These are phyloP conservation scores for Phytophthora hybrid DNA, from an alignment of 352 stramenopile genomes.

Conservation along the genomic window DNA sequence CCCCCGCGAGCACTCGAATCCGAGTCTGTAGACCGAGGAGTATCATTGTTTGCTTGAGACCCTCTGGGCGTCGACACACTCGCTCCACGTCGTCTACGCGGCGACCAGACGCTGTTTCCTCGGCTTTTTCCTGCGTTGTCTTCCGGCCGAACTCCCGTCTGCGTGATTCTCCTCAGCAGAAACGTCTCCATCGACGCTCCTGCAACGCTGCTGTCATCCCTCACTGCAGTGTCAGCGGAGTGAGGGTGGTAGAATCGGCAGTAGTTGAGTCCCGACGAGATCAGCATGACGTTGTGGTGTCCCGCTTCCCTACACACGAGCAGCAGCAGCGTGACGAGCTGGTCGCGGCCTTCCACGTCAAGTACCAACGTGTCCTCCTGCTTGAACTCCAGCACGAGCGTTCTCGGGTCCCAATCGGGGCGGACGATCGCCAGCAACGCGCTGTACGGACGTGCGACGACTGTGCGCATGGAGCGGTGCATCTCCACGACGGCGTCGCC, in stretches of 20 bases:
- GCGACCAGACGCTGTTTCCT: constrained; percentile 37
- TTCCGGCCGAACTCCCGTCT: constrained; percentile 31
- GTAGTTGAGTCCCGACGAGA: constrained; percentile 50
- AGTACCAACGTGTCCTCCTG: constrained; percentile 66
- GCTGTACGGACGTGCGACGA: constrained; percentile 67
- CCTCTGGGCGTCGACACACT: constrained; percentile 28
- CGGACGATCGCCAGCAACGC: constrained; percentile 61
- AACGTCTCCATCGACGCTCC: constrained; percentile 59
- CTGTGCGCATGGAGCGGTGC: constrained; percentile 63
- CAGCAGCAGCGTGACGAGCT: constrained; percentile 72
- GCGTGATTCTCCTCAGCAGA: constrained; percentile 60
- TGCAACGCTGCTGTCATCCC: constrained; percentile 30
- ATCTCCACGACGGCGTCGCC: constrained; percentile 66
- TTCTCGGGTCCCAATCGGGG: constrained; percentile 63
- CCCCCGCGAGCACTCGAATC: constrained; percentile 29
- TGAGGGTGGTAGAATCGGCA: constrained; percentile 74
- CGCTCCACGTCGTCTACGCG: constrained; percentile 22
- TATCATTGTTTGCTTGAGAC: constrained; percentile 31
- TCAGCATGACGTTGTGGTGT: constrained; percentile 60
- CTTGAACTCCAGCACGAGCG: constrained; percentile 71
- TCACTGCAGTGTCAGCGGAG: constrained; percentile 34
- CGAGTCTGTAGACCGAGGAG: constrained; percentile 2
- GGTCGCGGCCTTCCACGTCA: constrained; percentile 61
- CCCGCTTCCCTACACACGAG: constrained; percentile 68
- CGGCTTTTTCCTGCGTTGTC: constrained; percentile 28